These are phyloP conservation scores for Suillus lakei DNA, from an alignment of 768 basidiomycete species.

Conservation along the genomic window DNA sequence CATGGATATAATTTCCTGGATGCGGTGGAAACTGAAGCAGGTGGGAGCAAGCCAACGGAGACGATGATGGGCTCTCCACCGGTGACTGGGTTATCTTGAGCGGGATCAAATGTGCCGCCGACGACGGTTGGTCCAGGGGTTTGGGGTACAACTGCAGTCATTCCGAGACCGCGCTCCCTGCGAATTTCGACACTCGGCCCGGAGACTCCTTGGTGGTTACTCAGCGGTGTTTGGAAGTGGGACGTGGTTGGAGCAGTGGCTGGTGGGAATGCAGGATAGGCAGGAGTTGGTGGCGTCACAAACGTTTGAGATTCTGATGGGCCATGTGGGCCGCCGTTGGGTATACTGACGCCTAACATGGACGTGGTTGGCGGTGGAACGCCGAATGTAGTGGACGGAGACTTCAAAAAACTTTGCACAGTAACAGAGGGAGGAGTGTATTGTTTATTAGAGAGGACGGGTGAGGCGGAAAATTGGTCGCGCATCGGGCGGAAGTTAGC, in stretches of 20 bases:
- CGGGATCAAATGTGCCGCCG: conserved; percentile 43
- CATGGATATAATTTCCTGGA: conserved; percentile 66
- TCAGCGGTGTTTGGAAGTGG: conserved; percentile 58
- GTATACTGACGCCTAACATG: conserved; percentile 17
- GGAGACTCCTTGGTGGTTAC: conserved; percentile 51
- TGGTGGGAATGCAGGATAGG: conserved; percentile 71
- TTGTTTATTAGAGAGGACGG: conserved; percentile 15
- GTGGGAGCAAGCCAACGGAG: conserved; percentile 59
- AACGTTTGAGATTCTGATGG: conserved; percentile 27
- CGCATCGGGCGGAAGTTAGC: conserved; percentile 27
- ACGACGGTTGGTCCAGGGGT: conserved; percentile 62
- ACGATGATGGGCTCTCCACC: conserved; percentile 67
- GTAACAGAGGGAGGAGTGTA: conserved; percentile 41
- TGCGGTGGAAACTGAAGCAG: conserved; percentile 20
- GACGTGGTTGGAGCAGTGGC: conserved; percentile 56
- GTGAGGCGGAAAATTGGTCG: conserved; percentile 26
- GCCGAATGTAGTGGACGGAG: conserved; percentile 38
- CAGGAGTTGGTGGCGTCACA: conserved; percentile 61
- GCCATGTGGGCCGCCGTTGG: conserved; percentile 12
- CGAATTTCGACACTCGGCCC: conserved; percentile 70
- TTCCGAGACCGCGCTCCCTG: conserved; percentile 54
- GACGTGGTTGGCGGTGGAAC: conserved; percentile 36
- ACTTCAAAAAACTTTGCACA: conserved; percentile 35
- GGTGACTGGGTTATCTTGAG: conserved; percentile 16
- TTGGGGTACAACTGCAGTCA: conserved; percentile 41